These are phyloP conservation scores for Graphiopsis chlorocephala DNA, from an alignment of 2,329 filamentous ascomycete genomes.

Conservation along the genomic window DNA sequence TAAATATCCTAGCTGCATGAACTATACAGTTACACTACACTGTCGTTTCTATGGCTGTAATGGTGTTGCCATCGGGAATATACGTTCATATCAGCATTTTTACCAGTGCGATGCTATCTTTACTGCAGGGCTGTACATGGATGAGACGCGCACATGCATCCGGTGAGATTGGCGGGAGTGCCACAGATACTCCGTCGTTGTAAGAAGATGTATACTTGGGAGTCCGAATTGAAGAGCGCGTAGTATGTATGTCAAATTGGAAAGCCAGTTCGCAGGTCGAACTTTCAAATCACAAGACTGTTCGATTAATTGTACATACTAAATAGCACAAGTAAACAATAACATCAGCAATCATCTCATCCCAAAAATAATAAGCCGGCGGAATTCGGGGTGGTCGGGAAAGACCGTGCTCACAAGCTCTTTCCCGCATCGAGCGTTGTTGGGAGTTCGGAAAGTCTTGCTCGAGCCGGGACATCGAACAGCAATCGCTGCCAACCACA, in stretches of 20 bases:
- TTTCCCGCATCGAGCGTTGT: slow-evolving; percentile 8
- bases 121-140: neutral
- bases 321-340: neutral
- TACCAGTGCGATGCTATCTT: neutral
- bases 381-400: neutral
- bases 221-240: neutral
- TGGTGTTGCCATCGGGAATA: neutral
- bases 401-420: slow-evolving; percentile 6
- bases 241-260: neutral
- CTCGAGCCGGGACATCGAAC: neutral
- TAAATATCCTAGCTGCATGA: neutral
- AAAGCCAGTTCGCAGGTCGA: neutral
- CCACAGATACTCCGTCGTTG: neutral
- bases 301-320: neutral
- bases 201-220: neutral
- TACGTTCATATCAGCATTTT: neutral
- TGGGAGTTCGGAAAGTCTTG: slow-evolving; percentile 1
- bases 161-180: neutral
- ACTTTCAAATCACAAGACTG: neutral
- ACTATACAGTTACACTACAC: no score
- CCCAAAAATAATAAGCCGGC: neutral
- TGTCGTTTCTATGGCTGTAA: no score
- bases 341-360: neutral
- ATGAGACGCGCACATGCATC: neutral
- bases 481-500: neutral